Evolutionary conservation across 441 rosid species (phyloP).

Genomic region (Erysimum pusillum): DNA sequence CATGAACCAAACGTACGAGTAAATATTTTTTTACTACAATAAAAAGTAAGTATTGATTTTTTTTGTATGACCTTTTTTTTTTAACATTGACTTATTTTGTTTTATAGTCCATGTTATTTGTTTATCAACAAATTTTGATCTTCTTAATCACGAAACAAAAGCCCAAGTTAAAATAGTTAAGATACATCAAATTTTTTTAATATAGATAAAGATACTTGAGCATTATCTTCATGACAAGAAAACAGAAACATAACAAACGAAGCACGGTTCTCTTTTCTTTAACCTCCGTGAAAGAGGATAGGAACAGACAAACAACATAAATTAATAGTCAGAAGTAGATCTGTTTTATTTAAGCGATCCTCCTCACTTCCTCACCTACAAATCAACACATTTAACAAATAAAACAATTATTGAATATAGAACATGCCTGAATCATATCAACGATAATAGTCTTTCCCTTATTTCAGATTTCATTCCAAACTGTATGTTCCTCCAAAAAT

Average conservation of each 20-base stretch:
- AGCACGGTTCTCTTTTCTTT: neutral
- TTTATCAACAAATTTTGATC: neutral
- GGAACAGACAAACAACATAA: neutral
- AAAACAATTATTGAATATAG: neutral
- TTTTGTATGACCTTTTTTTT: too few species aligned
- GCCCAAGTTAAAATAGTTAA: neutral
- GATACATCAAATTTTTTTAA: neutral
- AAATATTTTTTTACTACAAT: too few species aligned
- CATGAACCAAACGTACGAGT: too few species aligned
- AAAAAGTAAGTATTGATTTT: too few species aligned
- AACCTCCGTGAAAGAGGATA: neutral
- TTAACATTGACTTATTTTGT: too few species aligned
- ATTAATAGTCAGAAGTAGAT: conserved; percentile 24
- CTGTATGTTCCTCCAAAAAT: too few species aligned
- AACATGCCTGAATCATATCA: neutral
- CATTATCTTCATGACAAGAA: conserved; percentile 6
- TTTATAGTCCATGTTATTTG: too few species aligned
- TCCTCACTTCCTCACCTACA: conserved; percentile 18
- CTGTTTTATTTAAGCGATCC: conserved; percentile 25
- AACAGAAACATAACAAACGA: conserved; percentile 9
- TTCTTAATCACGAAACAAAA: neutral
- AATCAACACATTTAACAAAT: neutral
- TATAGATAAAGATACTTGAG: conserved; percentile 5
- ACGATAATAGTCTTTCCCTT: neutral
- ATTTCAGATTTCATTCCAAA: neutral